Conservation (phyloP, 169 alveolate genomes). For the Besnoitia besnoiti region DNA sequence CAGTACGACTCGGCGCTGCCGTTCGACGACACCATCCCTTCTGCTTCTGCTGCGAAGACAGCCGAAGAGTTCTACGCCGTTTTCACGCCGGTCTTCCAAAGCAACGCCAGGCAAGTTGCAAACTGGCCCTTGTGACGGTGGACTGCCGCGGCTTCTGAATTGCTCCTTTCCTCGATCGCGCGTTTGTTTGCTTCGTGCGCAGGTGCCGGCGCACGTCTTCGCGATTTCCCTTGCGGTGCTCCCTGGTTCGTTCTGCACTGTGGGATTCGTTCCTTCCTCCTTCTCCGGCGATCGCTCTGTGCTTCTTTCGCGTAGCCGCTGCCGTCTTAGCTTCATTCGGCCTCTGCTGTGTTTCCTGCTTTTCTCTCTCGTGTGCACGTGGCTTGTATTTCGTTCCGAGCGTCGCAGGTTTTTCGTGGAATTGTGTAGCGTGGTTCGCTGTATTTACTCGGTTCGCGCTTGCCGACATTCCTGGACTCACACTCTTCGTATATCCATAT, state of each 20-base stretch:
- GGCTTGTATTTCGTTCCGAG: no score
- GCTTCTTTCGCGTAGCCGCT: not conserved
- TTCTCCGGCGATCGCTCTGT: not conserved
- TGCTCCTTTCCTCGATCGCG: not conserved
- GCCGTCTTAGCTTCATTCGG: not conserved
- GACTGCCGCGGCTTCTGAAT: not conserved
- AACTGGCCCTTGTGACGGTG: no score
- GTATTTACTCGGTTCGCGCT: no score
- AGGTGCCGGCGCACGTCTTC: not conserved
- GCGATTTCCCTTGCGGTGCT: not conserved
- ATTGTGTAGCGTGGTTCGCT: no score
- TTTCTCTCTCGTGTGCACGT: no score
- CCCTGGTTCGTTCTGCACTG: not conserved
- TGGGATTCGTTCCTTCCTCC: no score
- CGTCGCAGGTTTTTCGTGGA: no score
- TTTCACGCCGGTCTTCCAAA: constrained; percentile 82
- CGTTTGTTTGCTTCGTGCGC: not conserved
- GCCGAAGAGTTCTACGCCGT: constrained; percentile 64
- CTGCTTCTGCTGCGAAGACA: constrained; percentile 52
- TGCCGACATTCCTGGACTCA: no score
- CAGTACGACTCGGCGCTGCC: constrained; percentile 88
- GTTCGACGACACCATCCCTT: constrained; percentile 88
- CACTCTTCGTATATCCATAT: no score
- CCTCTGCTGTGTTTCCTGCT: not conserved
- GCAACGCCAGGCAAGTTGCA: constrained; percentile 79